These are phyloP conservation scores for Daldinia eschscholtzii DNA, from an alignment of 2,329 filamentous ascomycete species.

Conservation along the genomic window DNA sequence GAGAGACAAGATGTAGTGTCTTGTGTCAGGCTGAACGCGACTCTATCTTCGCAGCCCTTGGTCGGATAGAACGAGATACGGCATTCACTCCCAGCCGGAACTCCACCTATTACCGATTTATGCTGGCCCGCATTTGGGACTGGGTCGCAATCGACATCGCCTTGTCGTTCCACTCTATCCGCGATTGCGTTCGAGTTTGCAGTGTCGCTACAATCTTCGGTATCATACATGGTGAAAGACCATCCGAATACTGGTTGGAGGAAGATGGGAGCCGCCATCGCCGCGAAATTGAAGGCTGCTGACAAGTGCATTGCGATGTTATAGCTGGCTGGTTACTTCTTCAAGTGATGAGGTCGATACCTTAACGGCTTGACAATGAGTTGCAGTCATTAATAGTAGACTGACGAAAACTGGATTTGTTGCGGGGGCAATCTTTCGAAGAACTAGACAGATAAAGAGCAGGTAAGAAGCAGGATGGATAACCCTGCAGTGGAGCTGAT, in stretches of 20 bases:
- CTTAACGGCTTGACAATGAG: background rate
- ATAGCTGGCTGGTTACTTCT: background rate
- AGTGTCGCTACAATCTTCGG: conserved; percentile 22
- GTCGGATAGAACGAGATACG: conserved; percentile 29
- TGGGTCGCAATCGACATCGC: conserved; percentile 25
- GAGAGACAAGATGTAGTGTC: conserved; percentile 29
- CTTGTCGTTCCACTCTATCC: conserved; percentile 24
- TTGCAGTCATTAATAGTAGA: background rate
- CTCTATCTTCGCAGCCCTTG: conserved; percentile 18
- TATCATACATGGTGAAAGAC: conserved; percentile 32
- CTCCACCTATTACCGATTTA: conserved; percentile 27
- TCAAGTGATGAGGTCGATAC: background rate
- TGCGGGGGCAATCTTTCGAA: background rate
- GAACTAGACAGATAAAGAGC: background rate
- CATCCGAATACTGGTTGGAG: conserved; percentile 22
- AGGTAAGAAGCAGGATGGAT: background rate
- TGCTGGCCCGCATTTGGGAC: conserved; percentile 27
- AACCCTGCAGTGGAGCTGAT: background rate
- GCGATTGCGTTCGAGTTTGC: background rate
- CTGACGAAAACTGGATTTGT: background rate
- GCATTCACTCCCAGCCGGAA: conserved; percentile 32
- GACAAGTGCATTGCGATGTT: conserved; percentile 25
- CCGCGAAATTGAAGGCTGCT: conserved; percentile 8
- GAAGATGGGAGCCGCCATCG: conserved; percentile 11
- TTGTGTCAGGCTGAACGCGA: conserved; percentile 34